Evolutionary conservation across 257 asterid genomes (phyloP).

Genomic region (Solanum sejunctum): DNA sequence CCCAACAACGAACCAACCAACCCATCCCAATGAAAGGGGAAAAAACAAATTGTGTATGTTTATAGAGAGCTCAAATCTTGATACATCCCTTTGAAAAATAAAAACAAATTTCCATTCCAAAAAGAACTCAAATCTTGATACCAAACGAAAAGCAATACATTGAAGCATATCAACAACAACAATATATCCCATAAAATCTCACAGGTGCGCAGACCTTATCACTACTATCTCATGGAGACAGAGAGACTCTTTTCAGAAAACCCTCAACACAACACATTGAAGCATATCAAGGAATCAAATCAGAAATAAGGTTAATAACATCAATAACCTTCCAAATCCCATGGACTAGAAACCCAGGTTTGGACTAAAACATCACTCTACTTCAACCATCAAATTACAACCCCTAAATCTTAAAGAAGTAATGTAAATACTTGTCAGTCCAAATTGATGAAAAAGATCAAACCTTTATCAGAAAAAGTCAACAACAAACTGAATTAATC

Average conservation of each 20-base stretch:
- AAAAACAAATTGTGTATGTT: neutral
- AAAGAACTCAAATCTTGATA: neutral
- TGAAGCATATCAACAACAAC: neutral
- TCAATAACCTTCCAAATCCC: neutral
- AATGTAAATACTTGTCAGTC: neutral
- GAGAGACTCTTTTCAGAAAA: no score
- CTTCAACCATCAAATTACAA: neutral
- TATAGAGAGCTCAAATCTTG: neutral
- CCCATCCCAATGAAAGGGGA: neutral
- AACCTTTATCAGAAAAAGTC: neutral
- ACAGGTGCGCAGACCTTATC: no score
- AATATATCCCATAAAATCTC: no score
- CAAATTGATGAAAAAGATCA: neutral
- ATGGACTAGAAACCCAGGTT: neutral
- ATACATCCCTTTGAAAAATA: neutral
- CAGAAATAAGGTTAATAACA: neutral
- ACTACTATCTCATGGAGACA: no score
- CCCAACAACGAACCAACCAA: no score
- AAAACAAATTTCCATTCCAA: neutral
- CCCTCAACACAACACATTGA: neutral
- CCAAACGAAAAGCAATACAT: neutral
- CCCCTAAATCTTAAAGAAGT: neutral
- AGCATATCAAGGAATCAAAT: neutral
- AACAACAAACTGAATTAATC: neutral
- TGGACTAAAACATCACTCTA: neutral